Conservation (phyloP, 352 stramenopile genomes). For the Phytophthora podocarpi region DNA sequence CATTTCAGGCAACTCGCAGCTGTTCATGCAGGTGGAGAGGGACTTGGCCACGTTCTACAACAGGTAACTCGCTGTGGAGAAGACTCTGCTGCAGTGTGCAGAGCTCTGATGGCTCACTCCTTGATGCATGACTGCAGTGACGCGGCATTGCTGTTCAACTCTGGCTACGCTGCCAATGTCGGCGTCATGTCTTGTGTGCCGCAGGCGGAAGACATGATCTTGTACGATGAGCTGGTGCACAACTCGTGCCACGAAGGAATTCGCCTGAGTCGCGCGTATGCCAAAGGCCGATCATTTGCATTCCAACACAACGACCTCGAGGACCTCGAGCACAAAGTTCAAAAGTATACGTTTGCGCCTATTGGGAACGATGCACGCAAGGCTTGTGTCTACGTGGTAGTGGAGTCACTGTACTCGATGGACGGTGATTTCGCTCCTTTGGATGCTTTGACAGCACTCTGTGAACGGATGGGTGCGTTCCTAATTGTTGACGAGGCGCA, state of each 20-base stretch:
- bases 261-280: slow-evolving; percentile 79
- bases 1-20: slow-evolving; percentile 93
- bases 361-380: slow-evolving; percentile 13
- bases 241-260: slow-evolving; percentile 97
- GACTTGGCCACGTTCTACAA: slow-evolving; percentile 88
- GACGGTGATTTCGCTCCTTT: slow-evolving; percentile 96
- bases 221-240: slow-evolving; percentile 97
- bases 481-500: slow-evolving; percentile 98
- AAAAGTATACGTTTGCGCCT: slow-evolving; percentile 25
- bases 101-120: slow-evolving; percentile 13
- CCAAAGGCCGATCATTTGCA: slow-evolving; percentile 41
- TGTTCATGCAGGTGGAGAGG: slow-evolving; percentile 90
- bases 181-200: slow-evolving; percentile 93
- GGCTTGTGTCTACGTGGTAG: slow-evolving; percentile 92
- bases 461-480: slow-evolving; percentile 74
- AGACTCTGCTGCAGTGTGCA: too few relatives aligned
- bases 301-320: slow-evolving; percentile 91
- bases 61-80: slow-evolving; percentile 33
- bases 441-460: slow-evolving; percentile 81
- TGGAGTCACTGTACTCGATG: slow-evolving; percentile 99
- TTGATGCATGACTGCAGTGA: slow-evolving; percentile 48
- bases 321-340: slow-evolving; percentile 72
- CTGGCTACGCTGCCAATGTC: slow-evolving; percentile 96
- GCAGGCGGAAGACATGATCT: slow-evolving; percentile 88
- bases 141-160: slow-evolving; percentile 95